A percentile compares a stretch with the other conserved stretches of the same genome.
Evolutionary conservation across 148 eudicot species (phyloP).

Genomic region (Vaccinium vitisidaea): DNA sequence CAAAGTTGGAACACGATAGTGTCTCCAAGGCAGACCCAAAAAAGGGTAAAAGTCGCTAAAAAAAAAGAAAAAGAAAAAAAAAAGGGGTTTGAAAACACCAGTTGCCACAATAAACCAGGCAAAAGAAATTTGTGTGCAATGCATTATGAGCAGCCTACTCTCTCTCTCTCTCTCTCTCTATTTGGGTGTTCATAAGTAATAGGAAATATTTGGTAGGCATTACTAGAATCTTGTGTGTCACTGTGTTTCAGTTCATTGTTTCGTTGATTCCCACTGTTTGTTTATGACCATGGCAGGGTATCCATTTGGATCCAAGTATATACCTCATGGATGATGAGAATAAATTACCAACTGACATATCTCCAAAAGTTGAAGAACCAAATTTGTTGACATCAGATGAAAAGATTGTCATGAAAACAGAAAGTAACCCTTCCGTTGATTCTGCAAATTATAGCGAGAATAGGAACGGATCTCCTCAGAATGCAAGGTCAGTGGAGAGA

Average conservation of each 20-base stretch:
- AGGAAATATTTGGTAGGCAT: neutral
- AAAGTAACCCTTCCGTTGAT: conserved; percentile 27
- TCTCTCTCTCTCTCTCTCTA: neutral
- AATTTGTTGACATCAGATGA: conserved; percentile 30
- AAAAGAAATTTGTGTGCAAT: neutral
- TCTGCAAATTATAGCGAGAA: conserved; percentile 29
- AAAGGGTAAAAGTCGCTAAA: neutral
- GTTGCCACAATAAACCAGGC: neutral
- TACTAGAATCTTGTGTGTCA: neutral
- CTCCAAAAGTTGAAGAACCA: conserved; percentile 46
- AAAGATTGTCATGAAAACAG: conserved; percentile 29
- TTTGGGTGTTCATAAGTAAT: neutral
- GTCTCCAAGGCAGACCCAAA: neutral
- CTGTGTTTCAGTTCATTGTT: conserved; percentile 9
- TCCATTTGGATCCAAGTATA: conserved; percentile 96
- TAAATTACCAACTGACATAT: conserved; percentile 44
- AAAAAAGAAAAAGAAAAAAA: neutral
- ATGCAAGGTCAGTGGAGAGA: conserved; percentile 28
- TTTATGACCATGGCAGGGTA: conserved; percentile 58
- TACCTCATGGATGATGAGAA: conserved; percentile 95
- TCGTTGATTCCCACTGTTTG: conserved; percentile 13
- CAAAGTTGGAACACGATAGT: neutral
- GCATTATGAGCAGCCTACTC: neutral
- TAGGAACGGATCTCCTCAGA: conserved; percentile 23
- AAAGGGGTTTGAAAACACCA: neutral